Evolutionary conservation across 2,329 filamentous ascomycete species (phyloP), one percentile per base, ranked within the genome.

Genomic region (Ascochyta koolunga): DNA sequence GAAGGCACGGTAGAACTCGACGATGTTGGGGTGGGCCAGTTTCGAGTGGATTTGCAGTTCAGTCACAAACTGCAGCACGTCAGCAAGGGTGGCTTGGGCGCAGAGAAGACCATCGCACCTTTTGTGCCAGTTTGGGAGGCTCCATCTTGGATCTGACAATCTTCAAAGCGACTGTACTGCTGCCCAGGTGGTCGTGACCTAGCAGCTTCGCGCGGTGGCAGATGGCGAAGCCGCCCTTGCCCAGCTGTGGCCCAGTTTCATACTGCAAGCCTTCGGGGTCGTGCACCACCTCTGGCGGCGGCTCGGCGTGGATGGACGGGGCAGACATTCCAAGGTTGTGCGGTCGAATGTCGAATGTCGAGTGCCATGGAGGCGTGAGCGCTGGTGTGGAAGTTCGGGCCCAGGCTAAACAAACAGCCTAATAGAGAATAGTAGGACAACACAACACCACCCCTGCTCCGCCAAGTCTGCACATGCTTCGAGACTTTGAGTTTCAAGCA

Each of bases 31-130:
- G 71, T 99, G 95, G 53, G 88, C 87, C 86, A 99, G 93, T 74
- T 98, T 99, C 37, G 95, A 97, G 78, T 99, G 95, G 56, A 99
- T 97, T 76, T 98, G 93, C 6, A 99, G 85, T 76, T 99, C 95
- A 2, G 86, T 88, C 50, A 87, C 84, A 73, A 89, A 89, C 85
- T 88, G 60, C 24, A 36, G 42, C 52, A 50, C 50, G 68, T 74
- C 54, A 73, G 68, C 50, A 62, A 27, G 22, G 25, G 15, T 4
- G 15, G 11, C 15, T 2, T 22, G 42, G 31, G 24, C 55, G 18
- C 43, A n/a, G 7, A 21, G 3, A 31, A n/a, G 18, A 13, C n/a
- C 27, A 19, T 86, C 44, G 45, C 57, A 91, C 89, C 86, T 93
- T 93, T 75, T 93, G 89, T 71, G 90, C 89, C 83, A 93, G 89